Evolutionary conservation across 148 eudicot genomes (phyloP).

Genomic region (Rhododendron williamsianum): DNA sequence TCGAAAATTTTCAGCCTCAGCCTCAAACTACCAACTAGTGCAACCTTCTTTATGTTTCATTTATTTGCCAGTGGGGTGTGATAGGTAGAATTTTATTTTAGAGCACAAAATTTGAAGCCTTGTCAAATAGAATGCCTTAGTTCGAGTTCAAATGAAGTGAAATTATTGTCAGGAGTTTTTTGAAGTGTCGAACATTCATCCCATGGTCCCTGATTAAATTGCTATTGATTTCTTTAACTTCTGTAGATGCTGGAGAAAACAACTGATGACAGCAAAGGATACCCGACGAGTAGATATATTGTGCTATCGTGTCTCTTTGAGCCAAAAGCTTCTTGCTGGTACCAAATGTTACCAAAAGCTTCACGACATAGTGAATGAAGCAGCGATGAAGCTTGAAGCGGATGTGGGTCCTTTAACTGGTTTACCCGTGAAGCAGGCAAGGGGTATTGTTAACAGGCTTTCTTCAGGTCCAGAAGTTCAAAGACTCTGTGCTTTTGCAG

Average conservation of each 20-base stretch:
- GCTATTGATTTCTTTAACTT: not conserved
- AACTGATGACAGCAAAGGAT: slow-evolving; percentile 62
- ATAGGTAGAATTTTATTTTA: not conserved
- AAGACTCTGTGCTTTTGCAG: slow-evolving; percentile 58
- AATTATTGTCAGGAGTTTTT: not conserved
- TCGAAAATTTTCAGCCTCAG: not conserved
- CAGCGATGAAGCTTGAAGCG: slow-evolving; percentile 60
- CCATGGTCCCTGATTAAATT: not conserved
- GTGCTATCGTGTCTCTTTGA: slow-evolving; percentile 68
- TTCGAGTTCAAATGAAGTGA: not conserved
- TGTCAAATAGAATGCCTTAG: not conserved
- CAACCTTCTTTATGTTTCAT: not conserved
- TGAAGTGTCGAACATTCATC: not conserved
- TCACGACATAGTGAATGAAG: slow-evolving; percentile 49
- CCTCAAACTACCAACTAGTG: not conserved
- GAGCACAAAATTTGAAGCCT: not conserved
- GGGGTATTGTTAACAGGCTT: slow-evolving; percentile 87
- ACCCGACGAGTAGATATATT: slow-evolving; percentile 80
- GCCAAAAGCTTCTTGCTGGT: slow-evolving; percentile 63
- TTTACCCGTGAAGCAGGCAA: slow-evolving; percentile 61
- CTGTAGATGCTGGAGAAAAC: slow-evolving; percentile 78
- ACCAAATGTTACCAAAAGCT: slow-evolving; percentile 48
- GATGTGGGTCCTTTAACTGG: slow-evolving; percentile 81
- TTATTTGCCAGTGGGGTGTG: not conserved
- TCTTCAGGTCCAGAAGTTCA: slow-evolving; percentile 77